A percentile compares a stretch with the other conserved stretches of the same genome.
Evolutionary conservation across 192 early-diverging fungal species (phyloP).

Genomic region (Backusella luteola): DNA sequence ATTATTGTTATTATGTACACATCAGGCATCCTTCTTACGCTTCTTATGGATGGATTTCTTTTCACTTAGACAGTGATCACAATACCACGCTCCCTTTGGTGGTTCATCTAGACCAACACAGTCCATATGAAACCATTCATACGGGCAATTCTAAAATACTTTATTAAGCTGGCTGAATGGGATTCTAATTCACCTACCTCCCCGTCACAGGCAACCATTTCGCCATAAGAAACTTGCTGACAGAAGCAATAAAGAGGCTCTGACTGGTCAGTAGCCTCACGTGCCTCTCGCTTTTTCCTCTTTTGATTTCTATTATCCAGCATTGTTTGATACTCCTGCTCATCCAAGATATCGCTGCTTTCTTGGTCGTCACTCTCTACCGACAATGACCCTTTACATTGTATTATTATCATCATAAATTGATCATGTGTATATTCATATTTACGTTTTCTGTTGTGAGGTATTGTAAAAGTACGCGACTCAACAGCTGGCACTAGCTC

Average conservation of each 20-base stretch:
- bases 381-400: background rate
- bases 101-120: slow-evolving; percentile 64
- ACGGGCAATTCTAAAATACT: slow-evolving; percentile 52
- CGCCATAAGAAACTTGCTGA: slow-evolving; percentile 63
- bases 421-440: background rate
- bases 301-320: slow-evolving; percentile 20
- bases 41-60: slow-evolving; percentile 24
- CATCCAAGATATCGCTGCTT: background rate
- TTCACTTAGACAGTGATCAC: slow-evolving; percentile 42
- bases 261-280: slow-evolving; percentile 36
- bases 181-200: slow-evolving; percentile 37
- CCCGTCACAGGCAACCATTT: slow-evolving; percentile 76
- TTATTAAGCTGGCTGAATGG: background rate
- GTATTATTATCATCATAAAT: background rate
- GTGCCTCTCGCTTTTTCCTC: slow-evolving; percentile 22
- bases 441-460: slow-evolving; percentile 9
- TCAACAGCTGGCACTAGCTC: slow-evolving; percentile 1
- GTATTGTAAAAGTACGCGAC: background rate
- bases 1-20: background rate
- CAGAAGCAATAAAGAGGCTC: slow-evolving; percentile 69
- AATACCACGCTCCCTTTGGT: slow-evolving; percentile 71
- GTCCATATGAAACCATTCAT: slow-evolving; percentile 77
- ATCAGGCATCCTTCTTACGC: slow-evolving; percentile 22
- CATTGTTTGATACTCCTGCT: slow-evolving; percentile 11
- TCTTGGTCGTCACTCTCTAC: background rate